These are phyloP conservation scores for Panus rudis DNA, from an alignment of 768 basidiomycete species.

Conservation along the genomic window DNA sequence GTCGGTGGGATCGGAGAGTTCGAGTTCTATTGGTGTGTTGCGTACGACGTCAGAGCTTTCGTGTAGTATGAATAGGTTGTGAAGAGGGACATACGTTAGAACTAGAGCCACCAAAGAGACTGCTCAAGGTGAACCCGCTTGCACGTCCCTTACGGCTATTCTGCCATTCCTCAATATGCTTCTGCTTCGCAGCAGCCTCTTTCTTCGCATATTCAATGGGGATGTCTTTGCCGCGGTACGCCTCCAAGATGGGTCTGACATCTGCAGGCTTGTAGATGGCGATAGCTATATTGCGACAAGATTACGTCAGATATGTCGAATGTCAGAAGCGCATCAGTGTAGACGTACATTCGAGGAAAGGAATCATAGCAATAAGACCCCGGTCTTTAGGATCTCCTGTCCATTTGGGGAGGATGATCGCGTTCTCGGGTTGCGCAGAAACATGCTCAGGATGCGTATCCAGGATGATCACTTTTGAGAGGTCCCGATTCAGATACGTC, in stretches of 20 bases:
- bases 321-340: not conserved
- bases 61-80: not conserved
- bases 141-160: conserved; percentile 31
- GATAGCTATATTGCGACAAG: conserved; percentile 51
- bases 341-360: conserved; percentile 84
- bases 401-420: conserved; percentile 82
- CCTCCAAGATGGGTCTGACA: conserved; percentile 79
- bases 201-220: conserved; percentile 83
- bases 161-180: conserved; percentile 80
- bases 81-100: conserved; percentile 23
- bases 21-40: too few species aligned
- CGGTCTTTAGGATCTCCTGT: conserved; percentile 67
- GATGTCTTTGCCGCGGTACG: conserved; percentile 84
- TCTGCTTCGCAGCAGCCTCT: conserved; percentile 76
- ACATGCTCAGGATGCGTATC: conserved; percentile 81
- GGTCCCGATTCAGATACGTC: conserved; percentile 89
- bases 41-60: too few species aligned
- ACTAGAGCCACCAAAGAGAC: conserved; percentile 32
- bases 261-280: conserved; percentile 86
- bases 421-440: conserved; percentile 80
- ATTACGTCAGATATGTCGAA: not conserved
- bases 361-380: conserved; percentile 87
- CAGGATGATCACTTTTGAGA: conserved; percentile 81
- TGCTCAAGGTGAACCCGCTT: conserved; percentile 37
- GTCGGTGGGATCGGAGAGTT: conserved; percentile 35